Conservation (phyloP, 1,139 yeast genomes). For the Kodamaea suecica region DNA sequence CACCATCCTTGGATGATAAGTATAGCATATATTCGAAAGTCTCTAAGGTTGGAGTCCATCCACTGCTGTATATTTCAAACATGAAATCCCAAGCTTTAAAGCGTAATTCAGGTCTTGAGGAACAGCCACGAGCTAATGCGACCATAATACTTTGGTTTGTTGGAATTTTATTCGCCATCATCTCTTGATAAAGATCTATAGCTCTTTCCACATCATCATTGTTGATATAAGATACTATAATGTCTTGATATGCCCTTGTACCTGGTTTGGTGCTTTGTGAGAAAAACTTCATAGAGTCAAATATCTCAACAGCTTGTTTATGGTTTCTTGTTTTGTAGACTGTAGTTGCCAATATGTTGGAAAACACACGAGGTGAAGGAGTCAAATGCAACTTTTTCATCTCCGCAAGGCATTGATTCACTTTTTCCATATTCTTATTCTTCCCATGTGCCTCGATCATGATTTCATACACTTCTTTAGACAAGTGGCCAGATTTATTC, state of each 20-base stretch:
- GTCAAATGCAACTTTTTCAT: conserved; percentile 50
- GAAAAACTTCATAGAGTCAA: conserved; percentile 82
- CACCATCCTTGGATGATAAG: conserved; percentile 76
- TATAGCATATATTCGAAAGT: conserved; percentile 70
- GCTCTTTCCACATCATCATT: conserved; percentile 67
- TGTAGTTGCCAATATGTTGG: conserved; percentile 65
- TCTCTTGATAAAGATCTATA: conserved; percentile 71
- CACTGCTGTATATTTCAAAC: conserved; percentile 57
- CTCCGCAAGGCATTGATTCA: conserved; percentile 38
- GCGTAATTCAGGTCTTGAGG: conserved; percentile 47
- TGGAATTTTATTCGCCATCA: conserved; percentile 37
- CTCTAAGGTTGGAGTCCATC: conserved; percentile 47
- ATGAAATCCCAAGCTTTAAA: conserved; percentile 76
- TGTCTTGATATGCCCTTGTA: conserved; percentile 61
- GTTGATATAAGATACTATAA: conserved; percentile 64
- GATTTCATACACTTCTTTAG: conserved; percentile 30
- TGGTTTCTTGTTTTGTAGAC: conserved; percentile 52
- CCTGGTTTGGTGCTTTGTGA: conserved; percentile 66
- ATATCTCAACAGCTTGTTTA: conserved; percentile 65
- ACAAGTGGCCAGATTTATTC: conserved; percentile 14
- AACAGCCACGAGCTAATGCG: conserved; percentile 72
- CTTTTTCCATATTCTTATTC: conserved; percentile 24
- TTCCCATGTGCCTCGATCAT: conserved; percentile 45
- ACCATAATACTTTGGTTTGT: conserved; percentile 50
- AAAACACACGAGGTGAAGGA: conserved; percentile 59